Conservation (phyloP, 495 filamentous ascomycete genomes). For the Oleoguttula mirabilis region DNA sequence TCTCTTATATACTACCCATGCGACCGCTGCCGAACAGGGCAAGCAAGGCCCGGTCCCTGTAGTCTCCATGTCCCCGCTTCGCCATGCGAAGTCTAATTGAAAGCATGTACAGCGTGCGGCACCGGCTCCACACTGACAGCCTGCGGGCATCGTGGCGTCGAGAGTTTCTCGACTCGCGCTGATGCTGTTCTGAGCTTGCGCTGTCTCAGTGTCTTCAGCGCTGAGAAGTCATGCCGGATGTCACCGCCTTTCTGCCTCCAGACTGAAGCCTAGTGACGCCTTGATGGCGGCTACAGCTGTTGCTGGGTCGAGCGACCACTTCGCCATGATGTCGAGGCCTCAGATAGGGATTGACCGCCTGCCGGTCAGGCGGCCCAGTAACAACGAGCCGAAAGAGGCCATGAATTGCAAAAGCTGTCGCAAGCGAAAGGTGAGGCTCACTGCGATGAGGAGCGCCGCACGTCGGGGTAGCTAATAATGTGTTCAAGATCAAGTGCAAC, state of each 20-base stretch:
- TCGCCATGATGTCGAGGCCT: slow-evolving; percentile 50
- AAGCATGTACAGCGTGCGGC: not conserved
- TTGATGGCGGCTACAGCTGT: not conserved
- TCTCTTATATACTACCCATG: too few species aligned
- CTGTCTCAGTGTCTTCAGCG: too few species aligned
- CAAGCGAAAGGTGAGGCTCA: slow-evolving; percentile 64
- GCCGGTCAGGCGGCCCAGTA: slow-evolving; percentile 56
- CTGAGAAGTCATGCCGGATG: too few species aligned
- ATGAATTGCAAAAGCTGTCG: slow-evolving; percentile 94
- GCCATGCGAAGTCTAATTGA: not conserved
- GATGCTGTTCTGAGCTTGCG: not conserved
- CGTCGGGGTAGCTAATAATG: too few species aligned
- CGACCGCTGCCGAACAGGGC: too few species aligned
- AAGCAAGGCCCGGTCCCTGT: too few species aligned
- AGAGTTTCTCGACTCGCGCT: not conserved
- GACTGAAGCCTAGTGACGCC: too few species aligned
- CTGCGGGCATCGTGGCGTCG: too few species aligned
- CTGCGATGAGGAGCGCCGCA: too few species aligned
- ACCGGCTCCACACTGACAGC: not conserved
- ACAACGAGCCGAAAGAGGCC: slow-evolving; percentile 62
- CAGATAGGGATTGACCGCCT: slow-evolving; percentile 79
- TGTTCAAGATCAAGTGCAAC: slow-evolving; percentile 76
- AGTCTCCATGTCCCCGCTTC: too few species aligned
- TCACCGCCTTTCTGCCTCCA: too few species aligned
- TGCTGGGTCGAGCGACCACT: slow-evolving; percentile 7